These are phyloP conservation scores for Mortierella sp. DNA, from an alignment of 371 early-diverging fungal species.

Conservation along the genomic window DNA sequence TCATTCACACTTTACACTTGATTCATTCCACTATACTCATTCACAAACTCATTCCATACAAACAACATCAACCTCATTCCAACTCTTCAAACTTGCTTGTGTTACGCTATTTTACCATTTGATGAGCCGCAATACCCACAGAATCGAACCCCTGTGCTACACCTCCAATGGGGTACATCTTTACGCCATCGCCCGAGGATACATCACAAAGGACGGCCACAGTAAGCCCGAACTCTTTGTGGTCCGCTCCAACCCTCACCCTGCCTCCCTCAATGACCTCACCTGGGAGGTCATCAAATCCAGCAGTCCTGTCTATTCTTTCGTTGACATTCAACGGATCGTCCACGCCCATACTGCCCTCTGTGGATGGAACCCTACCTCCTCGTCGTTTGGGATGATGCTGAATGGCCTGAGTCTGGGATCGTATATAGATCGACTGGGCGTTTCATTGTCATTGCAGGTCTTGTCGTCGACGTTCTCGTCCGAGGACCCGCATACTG, in stretches of 20 bases:
- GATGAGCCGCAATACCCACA: neutral
- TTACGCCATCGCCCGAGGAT: neutral
- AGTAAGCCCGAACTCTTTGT: neutral
- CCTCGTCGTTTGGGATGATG: neutral
- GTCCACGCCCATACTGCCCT: neutral
- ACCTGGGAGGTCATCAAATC: neutral
- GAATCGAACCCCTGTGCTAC: conserved; percentile 4
- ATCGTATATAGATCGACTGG: neutral
- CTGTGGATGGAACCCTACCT: neutral
- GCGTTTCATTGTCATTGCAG: neutral
- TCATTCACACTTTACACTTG: neutral
- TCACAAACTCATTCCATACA: neutral
- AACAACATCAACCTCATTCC: neutral
- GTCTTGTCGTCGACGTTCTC: neutral
- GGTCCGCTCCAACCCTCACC: neutral
- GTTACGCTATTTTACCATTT: neutral
- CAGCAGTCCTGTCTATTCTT: neutral
- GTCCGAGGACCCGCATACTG: neutral
- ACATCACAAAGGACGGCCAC: neutral
- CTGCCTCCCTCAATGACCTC: neutral
- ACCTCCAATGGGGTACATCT: neutral
- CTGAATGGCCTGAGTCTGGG: neutral
- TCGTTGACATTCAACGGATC: neutral
- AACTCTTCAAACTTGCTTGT: neutral
- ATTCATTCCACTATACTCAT: neutral